Conservation (phyloP, 495 filamentous ascomycete species). For the Neurospora sp. region DNA sequence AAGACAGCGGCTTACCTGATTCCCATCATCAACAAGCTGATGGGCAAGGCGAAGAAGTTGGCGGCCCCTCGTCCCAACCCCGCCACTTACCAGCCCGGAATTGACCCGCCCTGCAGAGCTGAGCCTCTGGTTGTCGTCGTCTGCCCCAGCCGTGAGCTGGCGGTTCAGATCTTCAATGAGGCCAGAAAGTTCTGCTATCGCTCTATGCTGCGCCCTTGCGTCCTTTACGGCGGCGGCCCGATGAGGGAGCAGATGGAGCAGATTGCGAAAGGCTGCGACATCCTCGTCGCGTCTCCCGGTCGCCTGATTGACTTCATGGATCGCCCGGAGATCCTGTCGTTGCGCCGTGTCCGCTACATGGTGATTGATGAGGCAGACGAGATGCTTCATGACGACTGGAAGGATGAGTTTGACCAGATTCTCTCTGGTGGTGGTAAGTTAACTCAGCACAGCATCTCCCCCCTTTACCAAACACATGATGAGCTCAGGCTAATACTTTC, state of each 20-base stretch:
- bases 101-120: conserved; percentile 46
- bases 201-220: conserved; percentile 52
- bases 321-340: conserved; percentile 52
- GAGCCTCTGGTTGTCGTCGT: conserved; percentile 83
- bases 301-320: conserved; percentile 76
- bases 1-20: conserved; percentile 92
- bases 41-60: conserved; percentile 87
- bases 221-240: conserved; percentile 79
- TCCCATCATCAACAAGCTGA: conserved; percentile 77
- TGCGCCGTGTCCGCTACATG: conserved; percentile 69
- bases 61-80: conserved; percentile 63
- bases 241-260: conserved; percentile 54
- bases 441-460: background rate
- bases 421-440: conserved; percentile 66
- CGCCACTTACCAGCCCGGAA: conserved; percentile 24
- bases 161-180: conserved; percentile 73
- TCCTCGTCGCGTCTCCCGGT: conserved; percentile 81
- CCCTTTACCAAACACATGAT: conserved; percentile 4
- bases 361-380: conserved; percentile 96
- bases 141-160: conserved; percentile 80
- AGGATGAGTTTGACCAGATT: conserved; percentile 55
- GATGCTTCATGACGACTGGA: conserved; percentile 70
- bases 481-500: conserved; percentile 9
- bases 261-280: conserved; percentile 74
- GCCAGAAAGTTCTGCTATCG: background rate